These are phyloP conservation scores for Selaginella moellendorffii DNA, from an alignment of 75 land plant genomes.

Conservation along the genomic window DNA sequence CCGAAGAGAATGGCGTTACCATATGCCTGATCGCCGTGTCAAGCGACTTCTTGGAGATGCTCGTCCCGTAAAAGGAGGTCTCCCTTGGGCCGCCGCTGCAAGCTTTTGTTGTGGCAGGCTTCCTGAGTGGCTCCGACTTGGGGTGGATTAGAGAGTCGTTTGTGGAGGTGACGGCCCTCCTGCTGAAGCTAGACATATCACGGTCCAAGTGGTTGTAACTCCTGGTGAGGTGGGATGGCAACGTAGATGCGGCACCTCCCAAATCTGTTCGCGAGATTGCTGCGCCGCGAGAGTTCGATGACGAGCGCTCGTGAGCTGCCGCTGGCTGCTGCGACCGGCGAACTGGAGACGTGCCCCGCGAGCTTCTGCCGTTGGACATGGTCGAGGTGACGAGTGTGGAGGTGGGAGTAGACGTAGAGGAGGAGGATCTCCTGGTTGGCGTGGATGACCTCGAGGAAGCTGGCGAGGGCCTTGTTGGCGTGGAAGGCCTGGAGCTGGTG, in stretches of 20 bases:
- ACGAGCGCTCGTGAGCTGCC: neutral
- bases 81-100: too few relatives aligned
- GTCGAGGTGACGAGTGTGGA: neutral
- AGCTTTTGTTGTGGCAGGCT: too few relatives aligned
- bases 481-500: neutral
- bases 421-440: neutral
- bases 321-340: neutral
- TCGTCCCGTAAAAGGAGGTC: too few relatives aligned
- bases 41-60: neutral
- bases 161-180: too few relatives aligned
- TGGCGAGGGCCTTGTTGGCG: neutral
- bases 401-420: neutral
- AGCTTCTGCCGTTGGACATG: neutral
- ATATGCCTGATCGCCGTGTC: neutral
- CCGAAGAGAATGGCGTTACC: neutral
- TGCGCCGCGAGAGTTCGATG: neutral
- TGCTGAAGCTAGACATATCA: too few relatives aligned
- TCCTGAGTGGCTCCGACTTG: too few relatives aligned
- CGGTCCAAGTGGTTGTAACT: neutral
- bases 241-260: too few relatives aligned
- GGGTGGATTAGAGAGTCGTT: too few relatives aligned
- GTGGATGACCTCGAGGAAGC: neutral
- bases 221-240: neutral
- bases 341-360: neutral
- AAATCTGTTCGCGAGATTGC: neutral